phyloP scores from a whole-genome alignment of 2,329 filamentous ascomycete genomes.

The Colletotrichum kahawae region DNA sequence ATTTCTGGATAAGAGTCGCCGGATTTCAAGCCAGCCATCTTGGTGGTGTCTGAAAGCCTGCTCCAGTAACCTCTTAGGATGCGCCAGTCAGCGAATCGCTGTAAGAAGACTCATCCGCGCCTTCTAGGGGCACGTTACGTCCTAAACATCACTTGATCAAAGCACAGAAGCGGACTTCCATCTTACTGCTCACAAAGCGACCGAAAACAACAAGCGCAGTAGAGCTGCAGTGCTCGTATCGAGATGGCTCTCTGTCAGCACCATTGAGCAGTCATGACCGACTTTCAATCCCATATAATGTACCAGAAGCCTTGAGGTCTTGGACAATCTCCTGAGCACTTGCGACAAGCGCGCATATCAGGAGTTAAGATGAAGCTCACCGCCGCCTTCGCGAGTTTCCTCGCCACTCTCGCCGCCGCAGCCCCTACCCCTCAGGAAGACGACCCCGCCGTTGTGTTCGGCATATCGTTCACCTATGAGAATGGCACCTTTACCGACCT shows the following conservation, averaged over 20 bases:
- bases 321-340: rapidly evolving
- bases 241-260: not conserved
- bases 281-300: not conserved
- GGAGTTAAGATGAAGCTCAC: not conserved
- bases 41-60: not conserved
- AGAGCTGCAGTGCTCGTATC: not conserved
- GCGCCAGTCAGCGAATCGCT: not conserved
- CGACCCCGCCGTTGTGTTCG: not conserved
- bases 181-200: not conserved
- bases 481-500: not conserved
- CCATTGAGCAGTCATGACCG: not conserved
- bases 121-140: not conserved
- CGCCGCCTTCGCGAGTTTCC: not conserved
- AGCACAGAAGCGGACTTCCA: not conserved
- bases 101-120: not conserved
- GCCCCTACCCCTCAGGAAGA: not conserved
- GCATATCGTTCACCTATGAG: not conserved
- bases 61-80: not conserved
- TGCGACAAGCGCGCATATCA: no score
- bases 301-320: not conserved
- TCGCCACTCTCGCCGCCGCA: not conserved
- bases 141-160: not conserved
- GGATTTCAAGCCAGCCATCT: not conserved
- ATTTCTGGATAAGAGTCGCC: not conserved
- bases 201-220: not conserved